Conservation (phyloP, 2,329 filamentous ascomycete genomes). For the Atkinsonella texensis region DNA sequence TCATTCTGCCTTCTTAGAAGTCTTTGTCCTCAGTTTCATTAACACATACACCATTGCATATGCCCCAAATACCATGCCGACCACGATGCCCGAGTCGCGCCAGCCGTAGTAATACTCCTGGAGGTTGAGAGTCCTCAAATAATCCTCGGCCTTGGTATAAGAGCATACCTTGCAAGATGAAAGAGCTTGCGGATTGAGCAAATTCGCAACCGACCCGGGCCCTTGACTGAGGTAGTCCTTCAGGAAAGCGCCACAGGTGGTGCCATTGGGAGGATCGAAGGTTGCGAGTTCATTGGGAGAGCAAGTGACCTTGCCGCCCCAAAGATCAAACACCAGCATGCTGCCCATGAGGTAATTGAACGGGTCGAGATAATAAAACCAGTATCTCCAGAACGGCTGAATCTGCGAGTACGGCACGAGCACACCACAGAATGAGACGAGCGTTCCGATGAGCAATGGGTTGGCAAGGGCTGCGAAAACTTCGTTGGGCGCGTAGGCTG, state of each 20-base stretch:
- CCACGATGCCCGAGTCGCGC: constrained; percentile 50
- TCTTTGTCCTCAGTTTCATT: constrained; percentile 38
- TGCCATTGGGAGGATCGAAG: constrained; percentile 36
- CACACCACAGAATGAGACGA: constrained; percentile 64
- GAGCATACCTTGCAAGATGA: constrained; percentile 47
- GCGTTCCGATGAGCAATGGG: constrained; percentile 40
- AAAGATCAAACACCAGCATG: constrained; percentile 40
- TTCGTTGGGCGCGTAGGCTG: constrained; percentile 49
- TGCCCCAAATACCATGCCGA: constrained; percentile 40
- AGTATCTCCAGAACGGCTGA: constrained; percentile 54
- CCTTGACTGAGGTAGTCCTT: constrained; percentile 32
- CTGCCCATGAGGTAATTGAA: constrained; percentile 50
- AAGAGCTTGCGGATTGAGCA: constrained; percentile 48
- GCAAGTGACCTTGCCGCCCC: constrained; percentile 35
- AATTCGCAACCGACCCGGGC: constrained; percentile 33
- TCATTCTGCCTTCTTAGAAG: constrained; percentile 32
- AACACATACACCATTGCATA: constrained; percentile 35
- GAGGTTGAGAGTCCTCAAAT: constrained; percentile 46
- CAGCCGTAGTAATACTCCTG: constrained; percentile 51
- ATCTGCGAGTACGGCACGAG: constrained; percentile 55
- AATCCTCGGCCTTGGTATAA: constrained; percentile 46
- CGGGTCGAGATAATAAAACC: constrained; percentile 51
- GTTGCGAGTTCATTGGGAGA: constrained; percentile 34
- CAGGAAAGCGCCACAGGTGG: constrained; percentile 49
- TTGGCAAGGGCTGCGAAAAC: constrained; percentile 47